Percentiles rank a stretch among this genome's conserved stretches.
Evolutionary conservation across 805 yeast genomes (phyloP).

Genomic region (Saccharomycopsis sp.): DNA sequence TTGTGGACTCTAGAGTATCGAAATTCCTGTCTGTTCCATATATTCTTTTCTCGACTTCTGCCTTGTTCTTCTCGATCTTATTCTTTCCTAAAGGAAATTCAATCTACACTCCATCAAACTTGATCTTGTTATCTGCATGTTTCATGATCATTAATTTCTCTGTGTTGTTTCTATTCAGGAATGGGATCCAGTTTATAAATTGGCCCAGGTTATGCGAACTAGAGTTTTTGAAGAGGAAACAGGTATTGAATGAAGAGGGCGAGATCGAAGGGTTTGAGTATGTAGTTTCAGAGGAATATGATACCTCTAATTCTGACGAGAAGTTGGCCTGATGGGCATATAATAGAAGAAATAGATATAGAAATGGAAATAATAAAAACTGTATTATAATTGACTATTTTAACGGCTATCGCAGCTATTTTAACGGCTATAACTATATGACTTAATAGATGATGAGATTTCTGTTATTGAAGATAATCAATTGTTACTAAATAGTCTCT

Average conservation of each 20-base stretch:
- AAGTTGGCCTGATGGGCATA: neutral
- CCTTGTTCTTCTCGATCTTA: constrained; percentile 42
- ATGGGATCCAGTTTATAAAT: constrained; percentile 85
- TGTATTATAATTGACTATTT: no score
- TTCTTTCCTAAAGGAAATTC: constrained; percentile 17
- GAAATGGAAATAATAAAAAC: neutral
- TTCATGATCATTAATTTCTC: constrained; percentile 25
- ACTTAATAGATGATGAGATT: no score
- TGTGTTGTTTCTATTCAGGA: constrained; percentile 37
- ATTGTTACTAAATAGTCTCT: no score
- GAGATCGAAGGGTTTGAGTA: constrained; percentile 14
- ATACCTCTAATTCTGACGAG: neutral
- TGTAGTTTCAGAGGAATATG: constrained; percentile 15
- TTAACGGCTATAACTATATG: no score
- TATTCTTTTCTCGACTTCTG: constrained; percentile 61
- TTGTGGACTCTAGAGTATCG: constrained; percentile 56
- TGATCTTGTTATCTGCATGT: constrained; percentile 14
- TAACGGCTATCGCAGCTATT: no score
- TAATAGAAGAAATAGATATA: neutral
- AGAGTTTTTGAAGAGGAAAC: constrained; percentile 39
- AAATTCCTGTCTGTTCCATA: constrained; percentile 75
- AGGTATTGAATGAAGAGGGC: constrained; percentile 4
- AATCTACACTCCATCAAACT: constrained; percentile 7
- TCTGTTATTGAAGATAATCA: no score
- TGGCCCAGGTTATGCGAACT: constrained; percentile 81